A percentile compares a stretch with the other conserved stretches of the same genome.
phyloP scores from a whole-genome alignment of 2,329 filamentous ascomycete genomes.

The Aspergillus neoniger region DNA sequence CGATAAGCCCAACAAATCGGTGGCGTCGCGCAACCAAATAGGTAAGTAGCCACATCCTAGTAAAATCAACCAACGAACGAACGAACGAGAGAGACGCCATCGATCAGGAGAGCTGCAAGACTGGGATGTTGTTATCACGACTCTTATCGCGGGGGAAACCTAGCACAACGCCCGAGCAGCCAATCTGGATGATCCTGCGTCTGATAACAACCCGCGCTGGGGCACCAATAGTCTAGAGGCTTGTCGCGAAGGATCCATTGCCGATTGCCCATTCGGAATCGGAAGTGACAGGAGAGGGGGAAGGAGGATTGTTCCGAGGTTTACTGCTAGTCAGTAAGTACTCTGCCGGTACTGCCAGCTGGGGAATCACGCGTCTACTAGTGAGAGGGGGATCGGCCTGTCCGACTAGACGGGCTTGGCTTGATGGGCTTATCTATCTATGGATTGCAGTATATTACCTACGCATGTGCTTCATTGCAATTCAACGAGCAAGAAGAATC shows the following conservation, averaged over 20 bases:
- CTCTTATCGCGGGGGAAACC: neutral
- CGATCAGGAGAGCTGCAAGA: neutral
- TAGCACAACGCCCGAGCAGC: neutral
- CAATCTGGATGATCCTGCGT: neutral
- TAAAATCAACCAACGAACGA: neutral
- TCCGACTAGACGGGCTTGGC: neutral
- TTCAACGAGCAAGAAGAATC: neutral
- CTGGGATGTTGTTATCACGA: neutral
- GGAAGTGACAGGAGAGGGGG: neutral
- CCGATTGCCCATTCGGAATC: neutral
- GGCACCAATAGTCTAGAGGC: no score
- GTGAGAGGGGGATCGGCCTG: no score
- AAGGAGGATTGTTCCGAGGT: no score
- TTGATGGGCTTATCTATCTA: neutral
- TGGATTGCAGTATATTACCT: no score
- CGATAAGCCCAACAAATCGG: neutral
- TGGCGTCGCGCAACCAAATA: neutral
- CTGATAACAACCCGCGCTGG: constrained; percentile 3
- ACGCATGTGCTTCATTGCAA: neutral
- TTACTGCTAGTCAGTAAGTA: no score
- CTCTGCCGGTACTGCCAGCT: no score
- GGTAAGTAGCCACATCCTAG: neutral
- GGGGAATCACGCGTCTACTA: no score
- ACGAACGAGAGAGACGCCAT: neutral
- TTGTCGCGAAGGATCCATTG: no score